Conservation (phyloP, 1,284 basidiomycete species). For the Cryptococcus hybrid region DNA sequence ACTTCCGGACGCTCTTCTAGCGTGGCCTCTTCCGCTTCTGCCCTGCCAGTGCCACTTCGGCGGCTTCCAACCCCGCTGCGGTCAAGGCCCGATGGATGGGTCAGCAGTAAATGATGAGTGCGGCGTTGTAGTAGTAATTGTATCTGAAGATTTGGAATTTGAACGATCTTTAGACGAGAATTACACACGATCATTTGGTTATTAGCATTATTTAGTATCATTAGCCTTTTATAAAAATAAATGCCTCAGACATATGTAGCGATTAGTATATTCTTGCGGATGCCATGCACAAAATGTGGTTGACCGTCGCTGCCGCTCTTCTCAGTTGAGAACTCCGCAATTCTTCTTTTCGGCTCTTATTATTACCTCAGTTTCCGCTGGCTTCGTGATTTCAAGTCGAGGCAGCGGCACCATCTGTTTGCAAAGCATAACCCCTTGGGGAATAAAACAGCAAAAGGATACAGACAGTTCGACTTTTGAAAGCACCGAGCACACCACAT, state of each 20-base stretch:
- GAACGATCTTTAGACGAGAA: background rate
- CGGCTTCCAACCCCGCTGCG: conserved; percentile 8
- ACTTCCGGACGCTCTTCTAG: background rate
- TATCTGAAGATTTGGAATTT: background rate
- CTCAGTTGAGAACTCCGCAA: too few relatives aligned
- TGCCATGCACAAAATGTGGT: background rate
- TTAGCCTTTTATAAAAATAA: background rate
- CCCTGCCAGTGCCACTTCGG: conserved; percentile 3
- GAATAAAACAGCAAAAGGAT: too few relatives aligned
- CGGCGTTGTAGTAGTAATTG: background rate
- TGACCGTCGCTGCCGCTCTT: too few relatives aligned
- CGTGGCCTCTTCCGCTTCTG: background rate
- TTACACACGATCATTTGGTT: background rate
- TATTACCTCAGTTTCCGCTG: too few relatives aligned
- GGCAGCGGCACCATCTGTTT: too few relatives aligned
- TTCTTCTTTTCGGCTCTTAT: too few relatives aligned
- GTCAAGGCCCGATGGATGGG: conserved; percentile 31
- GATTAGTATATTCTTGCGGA: background rate
- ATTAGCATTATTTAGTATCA: too few relatives aligned
- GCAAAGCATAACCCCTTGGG: too few relatives aligned
- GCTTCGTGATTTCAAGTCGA: too few relatives aligned
- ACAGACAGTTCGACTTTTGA: too few relatives aligned
- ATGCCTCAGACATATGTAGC: background rate
- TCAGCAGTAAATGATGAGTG: conserved; percentile 8
- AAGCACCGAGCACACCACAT: too few relatives aligned